phyloP scores from a whole-genome alignment of 2,329 filamentous ascomycete genomes.

The Chrysoporthe austroafricana region DNA sequence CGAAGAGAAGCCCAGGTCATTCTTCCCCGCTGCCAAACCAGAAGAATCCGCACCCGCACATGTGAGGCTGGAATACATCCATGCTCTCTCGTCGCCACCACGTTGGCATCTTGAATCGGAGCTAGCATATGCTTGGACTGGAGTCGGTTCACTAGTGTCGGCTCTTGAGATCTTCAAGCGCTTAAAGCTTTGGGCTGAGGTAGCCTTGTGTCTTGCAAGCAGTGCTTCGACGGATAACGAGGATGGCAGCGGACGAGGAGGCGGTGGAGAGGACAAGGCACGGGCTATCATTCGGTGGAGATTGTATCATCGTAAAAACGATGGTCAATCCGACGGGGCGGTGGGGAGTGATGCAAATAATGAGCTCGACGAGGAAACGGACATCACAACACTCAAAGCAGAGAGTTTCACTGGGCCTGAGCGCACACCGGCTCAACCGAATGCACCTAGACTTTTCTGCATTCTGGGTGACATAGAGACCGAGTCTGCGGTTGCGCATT shows the following conservation, averaged over 20 bases:
- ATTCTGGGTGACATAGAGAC: conserved; percentile 90
- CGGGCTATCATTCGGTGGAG: conserved; percentile 75
- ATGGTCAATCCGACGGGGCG: conserved; percentile 27
- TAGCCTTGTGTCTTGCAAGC: conserved; percentile 82
- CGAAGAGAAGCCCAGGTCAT: conserved; percentile 67
- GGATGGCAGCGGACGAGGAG: conserved; percentile 57
- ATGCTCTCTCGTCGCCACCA: conserved; percentile 80
- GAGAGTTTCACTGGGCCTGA: conserved; percentile 64
- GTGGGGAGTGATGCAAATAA: conserved; percentile 40
- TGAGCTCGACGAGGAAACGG: conserved; percentile 57
- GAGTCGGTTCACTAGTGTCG: conserved; percentile 82
- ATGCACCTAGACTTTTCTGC: conserved; percentile 87
- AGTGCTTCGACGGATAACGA: conserved; percentile 64
- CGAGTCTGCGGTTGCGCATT: conserved; percentile 65
- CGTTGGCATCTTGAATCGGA: conserved; percentile 95
- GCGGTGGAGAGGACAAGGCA: conserved; percentile 77
- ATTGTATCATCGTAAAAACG: conserved; percentile 68
- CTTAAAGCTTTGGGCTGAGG: conserved; percentile 91
- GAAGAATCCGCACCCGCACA: conserved; percentile 78
- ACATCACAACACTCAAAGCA: conserved; percentile 60
- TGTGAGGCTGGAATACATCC: conserved; percentile 80
- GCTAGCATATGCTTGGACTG: conserved; percentile 89
- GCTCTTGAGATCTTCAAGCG: conserved; percentile 96
- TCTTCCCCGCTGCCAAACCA: conserved; percentile 76
- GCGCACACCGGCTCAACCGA: conserved; percentile 70